phyloP scores from a whole-genome alignment of 768 basidiomycete species.

The Cyclocybe cylindracea region DNA sequence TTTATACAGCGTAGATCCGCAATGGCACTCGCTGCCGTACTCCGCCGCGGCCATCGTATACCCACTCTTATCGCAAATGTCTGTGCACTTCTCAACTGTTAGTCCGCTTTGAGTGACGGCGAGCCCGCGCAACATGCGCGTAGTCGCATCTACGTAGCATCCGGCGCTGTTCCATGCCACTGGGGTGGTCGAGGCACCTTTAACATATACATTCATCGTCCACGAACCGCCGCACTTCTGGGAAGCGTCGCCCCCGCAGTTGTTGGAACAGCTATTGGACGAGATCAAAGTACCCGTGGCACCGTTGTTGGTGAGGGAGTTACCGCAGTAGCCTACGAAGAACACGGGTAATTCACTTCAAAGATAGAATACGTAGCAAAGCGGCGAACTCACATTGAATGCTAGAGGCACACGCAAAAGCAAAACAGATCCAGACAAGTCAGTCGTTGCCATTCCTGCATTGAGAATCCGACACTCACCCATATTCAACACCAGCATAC shows the following conservation, averaged over 20 bases:
- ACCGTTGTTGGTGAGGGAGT: constrained; percentile 29
- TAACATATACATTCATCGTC: constrained; percentile 31
- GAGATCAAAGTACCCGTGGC: constrained; percentile 26
- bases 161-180: constrained; percentile 28
- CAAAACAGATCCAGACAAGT: not conserved
- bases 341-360: not conserved
- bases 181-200: constrained; percentile 3
- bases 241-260: constrained; percentile 24
- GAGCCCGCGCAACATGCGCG: constrained; percentile 30
- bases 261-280: constrained; percentile 17
- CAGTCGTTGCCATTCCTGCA: not conserved
- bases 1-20: constrained; percentile 28
- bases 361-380: not conserved
- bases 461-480: constrained; percentile 15
- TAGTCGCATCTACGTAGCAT: constrained; percentile 30
- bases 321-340: constrained; percentile 16
- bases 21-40: constrained; percentile 35
- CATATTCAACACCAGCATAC: constrained; percentile 35
- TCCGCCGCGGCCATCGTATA: constrained; percentile 35
- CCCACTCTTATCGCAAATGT: constrained; percentile 24
- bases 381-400: constrained; percentile 6
- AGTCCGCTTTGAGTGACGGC: constrained; percentile 19
- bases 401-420: not conserved
- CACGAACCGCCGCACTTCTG: constrained; percentile 35
- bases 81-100: constrained; percentile 31